phyloP scores from a whole-genome alignment of 768 basidiomycete species.

The Phanerochaete sordida region DNA sequence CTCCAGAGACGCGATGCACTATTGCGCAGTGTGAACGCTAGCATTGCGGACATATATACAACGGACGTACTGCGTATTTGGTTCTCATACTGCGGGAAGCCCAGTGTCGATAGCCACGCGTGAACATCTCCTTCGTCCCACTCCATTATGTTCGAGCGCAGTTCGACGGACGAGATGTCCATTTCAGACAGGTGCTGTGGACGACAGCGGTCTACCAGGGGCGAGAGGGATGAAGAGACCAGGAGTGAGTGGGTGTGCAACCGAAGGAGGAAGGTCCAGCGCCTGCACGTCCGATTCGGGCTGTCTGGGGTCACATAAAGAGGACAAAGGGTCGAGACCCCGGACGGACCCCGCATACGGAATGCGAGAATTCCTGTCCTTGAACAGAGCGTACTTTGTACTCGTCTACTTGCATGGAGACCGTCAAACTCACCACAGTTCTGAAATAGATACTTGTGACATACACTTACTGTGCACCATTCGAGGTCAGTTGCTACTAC shows the following conservation, averaged over 20 bases:
- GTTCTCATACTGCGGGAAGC: conserved; percentile 81
- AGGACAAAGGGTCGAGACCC: too few relatives aligned
- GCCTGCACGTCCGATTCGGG: not conserved
- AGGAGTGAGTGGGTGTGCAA: not conserved
- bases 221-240: not conserved
- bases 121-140: conserved; percentile 83
- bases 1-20: conserved; percentile 94
- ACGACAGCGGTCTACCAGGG: not conserved
- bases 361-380: too few relatives aligned
- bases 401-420: too few relatives aligned
- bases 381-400: too few relatives aligned
- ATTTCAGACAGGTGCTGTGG: conserved; percentile 13
- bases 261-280: conserved; percentile 5
- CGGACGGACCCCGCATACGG: too few relatives aligned
- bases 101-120: conserved; percentile 70
- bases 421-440: too few relatives aligned
- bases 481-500: too few relatives aligned
- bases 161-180: conserved; percentile 28
- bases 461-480: too few relatives aligned
- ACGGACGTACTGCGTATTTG: conserved; percentile 68
- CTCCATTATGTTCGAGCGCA: conserved; percentile 36
- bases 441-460: too few relatives aligned
- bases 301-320: conserved; percentile 7
- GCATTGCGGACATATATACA: not conserved
- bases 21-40: not conserved